Evolutionary conservation across 108 stramenopile species (phyloP).

Genomic region (Ochromonas danica): DNA sequence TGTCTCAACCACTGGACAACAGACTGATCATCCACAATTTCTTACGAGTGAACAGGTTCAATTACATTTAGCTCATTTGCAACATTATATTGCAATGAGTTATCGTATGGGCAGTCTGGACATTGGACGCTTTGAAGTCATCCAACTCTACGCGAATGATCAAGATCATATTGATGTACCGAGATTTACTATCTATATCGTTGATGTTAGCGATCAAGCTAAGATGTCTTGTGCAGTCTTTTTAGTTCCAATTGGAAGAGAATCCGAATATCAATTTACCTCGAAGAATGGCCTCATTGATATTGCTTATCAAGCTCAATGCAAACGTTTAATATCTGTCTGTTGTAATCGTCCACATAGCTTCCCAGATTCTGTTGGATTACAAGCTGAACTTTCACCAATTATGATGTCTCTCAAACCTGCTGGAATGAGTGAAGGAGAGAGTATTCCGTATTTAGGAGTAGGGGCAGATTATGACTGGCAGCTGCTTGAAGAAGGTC

Average conservation of each 20-base stretch:
- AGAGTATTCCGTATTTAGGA: slow-evolving; percentile 12
- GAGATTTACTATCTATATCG: slow-evolving; percentile 11
- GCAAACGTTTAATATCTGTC: slow-evolving; percentile 27
- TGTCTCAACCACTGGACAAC: neutral
- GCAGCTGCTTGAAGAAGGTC: neutral
- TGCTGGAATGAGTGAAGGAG: neutral
- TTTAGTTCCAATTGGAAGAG: slow-evolving; percentile 21
- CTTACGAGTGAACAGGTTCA: neutral
- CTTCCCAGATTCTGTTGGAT: neutral
- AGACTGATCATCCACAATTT: neutral
- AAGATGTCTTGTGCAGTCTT: slow-evolving; percentile 21
- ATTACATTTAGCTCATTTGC: neutral
- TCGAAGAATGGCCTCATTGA: neutral
- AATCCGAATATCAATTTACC: slow-evolving; percentile 34
- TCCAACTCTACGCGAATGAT: neutral
- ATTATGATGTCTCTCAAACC: neutral
- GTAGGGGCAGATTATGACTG: slow-evolving; percentile 7
- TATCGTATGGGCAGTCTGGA: neutral
- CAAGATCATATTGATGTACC: neutral
- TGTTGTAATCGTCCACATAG: slow-evolving; percentile 25
- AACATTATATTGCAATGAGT: neutral
- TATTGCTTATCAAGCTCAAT: slow-evolving; percentile 32
- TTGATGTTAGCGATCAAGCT: neutral
- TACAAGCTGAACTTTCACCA: slow-evolving; percentile 29
- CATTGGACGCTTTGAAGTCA: neutral